A percentile compares a stretch with the other conserved stretches of the same genome.
Conservation (phyloP, 169 alveolate genomes). For the Plasmodium knowlesi region DNA sequence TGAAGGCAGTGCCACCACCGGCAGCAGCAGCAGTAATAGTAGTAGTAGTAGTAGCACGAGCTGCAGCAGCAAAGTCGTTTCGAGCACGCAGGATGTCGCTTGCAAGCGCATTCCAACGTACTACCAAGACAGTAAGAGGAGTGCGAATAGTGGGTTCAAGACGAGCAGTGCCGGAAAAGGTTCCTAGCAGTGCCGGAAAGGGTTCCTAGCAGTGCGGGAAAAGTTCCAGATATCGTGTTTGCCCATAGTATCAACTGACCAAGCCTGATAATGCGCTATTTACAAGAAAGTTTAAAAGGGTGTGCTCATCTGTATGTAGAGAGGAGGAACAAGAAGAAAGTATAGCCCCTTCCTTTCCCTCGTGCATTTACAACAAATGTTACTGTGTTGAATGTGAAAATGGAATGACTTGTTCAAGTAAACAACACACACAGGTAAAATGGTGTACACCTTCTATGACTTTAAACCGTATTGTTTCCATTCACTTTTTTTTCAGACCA, state of each 20-base stretch:
- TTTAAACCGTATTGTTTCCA: neutral
- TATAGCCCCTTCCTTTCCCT: neutral
- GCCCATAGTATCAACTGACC: neutral
- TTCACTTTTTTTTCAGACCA: neutral
- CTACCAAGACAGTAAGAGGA: neutral
- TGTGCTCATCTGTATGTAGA: neutral
- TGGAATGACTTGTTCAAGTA: neutral
- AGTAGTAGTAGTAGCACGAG: conserved; percentile 5
- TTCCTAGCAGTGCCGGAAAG: neutral
- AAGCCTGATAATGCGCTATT: neutral
- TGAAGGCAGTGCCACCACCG: neutral
- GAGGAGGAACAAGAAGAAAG: neutral
- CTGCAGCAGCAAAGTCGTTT: neutral
- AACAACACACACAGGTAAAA: neutral
- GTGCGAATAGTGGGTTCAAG: neutral
- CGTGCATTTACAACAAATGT: neutral
- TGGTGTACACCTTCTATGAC: neutral
- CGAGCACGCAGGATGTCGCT: neutral
- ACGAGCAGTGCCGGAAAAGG: neutral
- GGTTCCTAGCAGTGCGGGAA: neutral
- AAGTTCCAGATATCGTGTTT: neutral
- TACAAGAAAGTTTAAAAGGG: neutral
- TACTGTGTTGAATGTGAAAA: neutral
- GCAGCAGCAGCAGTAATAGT: neutral
- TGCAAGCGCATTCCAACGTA: neutral